Percentiles rank a stretch among this genome's conserved stretches.
These are phyloP conservation scores for Nicotiana benthamiana DNA, from an alignment of 257 asterid species.

Conservation along the genomic window DNA sequence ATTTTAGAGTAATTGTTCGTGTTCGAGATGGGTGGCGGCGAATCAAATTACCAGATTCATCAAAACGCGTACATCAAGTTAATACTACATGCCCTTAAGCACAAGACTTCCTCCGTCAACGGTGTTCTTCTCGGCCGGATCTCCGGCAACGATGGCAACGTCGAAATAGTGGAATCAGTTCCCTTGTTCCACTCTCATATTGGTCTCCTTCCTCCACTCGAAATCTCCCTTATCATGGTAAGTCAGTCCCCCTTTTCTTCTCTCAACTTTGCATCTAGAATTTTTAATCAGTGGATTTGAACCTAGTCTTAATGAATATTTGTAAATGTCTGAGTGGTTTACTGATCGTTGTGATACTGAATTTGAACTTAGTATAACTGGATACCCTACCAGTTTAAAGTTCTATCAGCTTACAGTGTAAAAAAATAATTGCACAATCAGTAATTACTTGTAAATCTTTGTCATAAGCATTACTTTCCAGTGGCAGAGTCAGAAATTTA, in stretches of 20 bases:
- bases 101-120: constrained; percentile 78
- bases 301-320: no score
- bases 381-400: no score
- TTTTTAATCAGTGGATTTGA: neutral
- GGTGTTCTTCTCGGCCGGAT: constrained; percentile 75
- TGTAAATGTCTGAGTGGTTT: no score
- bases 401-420: no score
- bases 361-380: no score
- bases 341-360: no score
- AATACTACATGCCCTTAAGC: constrained; percentile 84
- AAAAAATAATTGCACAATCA: no score
- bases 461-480: no score
- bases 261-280: neutral
- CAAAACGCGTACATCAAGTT: constrained; percentile 89
- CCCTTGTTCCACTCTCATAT: constrained; percentile 95
- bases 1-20: neutral
- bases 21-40: constrained; percentile 32
- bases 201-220: constrained; percentile 86
- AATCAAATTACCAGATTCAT: constrained; percentile 67
- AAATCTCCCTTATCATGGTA: constrained; percentile 86
- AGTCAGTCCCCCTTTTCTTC: constrained; percentile 11
- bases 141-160: constrained; percentile 36
- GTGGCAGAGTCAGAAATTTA: no score
- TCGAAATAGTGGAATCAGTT: constrained; percentile 80
- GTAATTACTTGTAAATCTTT: no score